A percentile compares a stretch with the other conserved stretches of the same genome.
Conservation (phyloP, 2,329 filamentous ascomycete species). For the Epichloe aotearoae region DNA sequence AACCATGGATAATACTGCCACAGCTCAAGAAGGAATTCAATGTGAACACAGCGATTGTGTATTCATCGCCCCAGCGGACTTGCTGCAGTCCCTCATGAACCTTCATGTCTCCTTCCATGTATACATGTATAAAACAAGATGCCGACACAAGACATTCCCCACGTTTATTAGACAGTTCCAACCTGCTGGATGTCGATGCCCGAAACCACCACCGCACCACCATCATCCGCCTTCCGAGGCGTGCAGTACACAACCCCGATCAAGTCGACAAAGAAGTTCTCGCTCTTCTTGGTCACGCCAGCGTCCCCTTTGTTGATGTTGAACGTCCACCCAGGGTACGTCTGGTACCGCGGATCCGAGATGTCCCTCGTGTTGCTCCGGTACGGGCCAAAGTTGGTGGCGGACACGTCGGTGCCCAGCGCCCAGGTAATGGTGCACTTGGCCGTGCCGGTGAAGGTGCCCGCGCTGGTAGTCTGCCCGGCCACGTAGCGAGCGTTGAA, state of each 20-base stretch:
- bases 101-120: too few relatives aligned
- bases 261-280: neutral
- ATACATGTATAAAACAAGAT: too few relatives aligned
- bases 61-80: too few relatives aligned
- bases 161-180: neutral
- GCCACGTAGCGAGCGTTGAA: neutral
- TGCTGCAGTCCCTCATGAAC: too few relatives aligned
- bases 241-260: neutral
- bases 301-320: neutral
- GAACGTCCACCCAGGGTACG: neutral
- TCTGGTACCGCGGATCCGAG: neutral
- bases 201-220: neutral
- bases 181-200: neutral
- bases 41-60: too few relatives aligned
- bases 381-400: neutral
- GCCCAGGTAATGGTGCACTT: neutral
- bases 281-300: neutral
- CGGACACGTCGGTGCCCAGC: neutral
- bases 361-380: neutral
- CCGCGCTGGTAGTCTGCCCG: neutral
- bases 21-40: too few relatives aligned
- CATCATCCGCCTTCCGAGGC: neutral
- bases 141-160: too few relatives aligned
- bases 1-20: too few relatives aligned
- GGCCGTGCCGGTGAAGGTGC: neutral